Conservation (phyloP, 306 rosid species). For the Benincasa hispida region DNA sequence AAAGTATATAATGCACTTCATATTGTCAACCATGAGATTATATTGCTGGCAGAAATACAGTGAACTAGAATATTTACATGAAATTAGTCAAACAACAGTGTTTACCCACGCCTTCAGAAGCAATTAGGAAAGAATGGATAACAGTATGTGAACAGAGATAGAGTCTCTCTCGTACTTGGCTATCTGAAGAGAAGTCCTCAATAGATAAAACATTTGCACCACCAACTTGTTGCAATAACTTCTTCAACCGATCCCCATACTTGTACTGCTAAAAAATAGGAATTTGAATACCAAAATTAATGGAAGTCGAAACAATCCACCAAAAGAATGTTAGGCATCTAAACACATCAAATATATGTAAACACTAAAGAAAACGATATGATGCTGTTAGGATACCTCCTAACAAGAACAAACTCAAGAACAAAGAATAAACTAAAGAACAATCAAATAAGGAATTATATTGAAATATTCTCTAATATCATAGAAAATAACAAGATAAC, state of each 20-base stretch:
- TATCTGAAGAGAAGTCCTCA: constrained; percentile 42
- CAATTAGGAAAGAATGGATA: neutral
- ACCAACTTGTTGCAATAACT: constrained; percentile 53
- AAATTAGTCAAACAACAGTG: neutral
- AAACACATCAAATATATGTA: too few species aligned
- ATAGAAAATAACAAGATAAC: too few species aligned
- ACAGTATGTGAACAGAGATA: neutral
- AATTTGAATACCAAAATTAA: constrained; percentile 2
- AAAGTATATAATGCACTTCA: neutral
- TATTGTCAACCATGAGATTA: neutral
- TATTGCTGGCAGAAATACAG: neutral
- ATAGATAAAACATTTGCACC: constrained; percentile 50
- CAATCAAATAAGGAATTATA: too few species aligned
- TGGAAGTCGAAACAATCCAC: neutral
- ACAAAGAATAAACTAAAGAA: too few species aligned
- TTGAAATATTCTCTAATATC: too few species aligned
- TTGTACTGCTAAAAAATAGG: constrained; percentile 37
- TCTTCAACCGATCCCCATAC: constrained; percentile 41
- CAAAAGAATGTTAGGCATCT: neutral
- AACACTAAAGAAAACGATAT: too few species aligned
- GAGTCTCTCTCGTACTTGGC: constrained; percentile 45
- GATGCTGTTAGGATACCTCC: too few species aligned
- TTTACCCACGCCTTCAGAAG: neutral
- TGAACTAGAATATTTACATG: neutral
- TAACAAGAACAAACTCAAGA: too few species aligned